These are phyloP conservation scores for Populus hybrid DNA, from an alignment of 441 rosid genomes.

Conservation along the genomic window DNA sequence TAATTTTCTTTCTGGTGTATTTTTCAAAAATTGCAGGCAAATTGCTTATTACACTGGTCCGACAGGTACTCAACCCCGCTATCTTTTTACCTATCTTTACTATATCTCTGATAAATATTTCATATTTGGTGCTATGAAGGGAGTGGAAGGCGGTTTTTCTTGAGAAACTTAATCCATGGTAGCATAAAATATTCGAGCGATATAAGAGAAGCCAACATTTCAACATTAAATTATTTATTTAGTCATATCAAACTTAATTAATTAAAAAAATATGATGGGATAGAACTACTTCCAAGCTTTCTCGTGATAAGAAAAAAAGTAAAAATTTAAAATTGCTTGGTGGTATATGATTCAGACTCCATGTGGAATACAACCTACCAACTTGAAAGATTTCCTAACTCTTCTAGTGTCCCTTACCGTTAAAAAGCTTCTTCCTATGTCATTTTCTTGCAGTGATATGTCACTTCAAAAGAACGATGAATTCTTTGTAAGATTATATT, in stretches of 20 bases:
- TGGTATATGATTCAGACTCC: neutral
- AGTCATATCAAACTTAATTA: neutral
- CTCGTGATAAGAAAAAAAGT: neutral
- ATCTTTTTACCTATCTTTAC: neutral
- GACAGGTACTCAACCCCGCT: conserved; percentile 47
- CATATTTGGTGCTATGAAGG: too few species aligned
- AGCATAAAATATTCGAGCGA: too few species aligned
- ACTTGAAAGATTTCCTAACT: neutral
- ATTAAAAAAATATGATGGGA: neutral
- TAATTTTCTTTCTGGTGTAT: neutral
- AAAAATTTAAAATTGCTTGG: neutral
- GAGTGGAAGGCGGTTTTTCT: too few species aligned
- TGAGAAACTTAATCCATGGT: too few species aligned
- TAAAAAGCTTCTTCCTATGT: neutral
- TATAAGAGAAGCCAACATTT: neutral
- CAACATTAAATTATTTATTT: neutral
- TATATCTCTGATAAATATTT: neutral
- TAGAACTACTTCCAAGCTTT: neutral
- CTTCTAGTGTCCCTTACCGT: neutral
- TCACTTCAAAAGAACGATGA: neutral
- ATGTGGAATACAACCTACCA: neutral
- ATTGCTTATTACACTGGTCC: conserved; percentile 79
- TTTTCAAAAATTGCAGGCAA: conserved; percentile 50
- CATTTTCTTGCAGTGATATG: neutral
- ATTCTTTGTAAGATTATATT: neutral